Percentiles rank a stretch among this genome's conserved stretches.
These are phyloP conservation scores for Funneliformis mosseae DNA, from an alignment of 192 early-diverging fungal species.

Conservation along the genomic window DNA sequence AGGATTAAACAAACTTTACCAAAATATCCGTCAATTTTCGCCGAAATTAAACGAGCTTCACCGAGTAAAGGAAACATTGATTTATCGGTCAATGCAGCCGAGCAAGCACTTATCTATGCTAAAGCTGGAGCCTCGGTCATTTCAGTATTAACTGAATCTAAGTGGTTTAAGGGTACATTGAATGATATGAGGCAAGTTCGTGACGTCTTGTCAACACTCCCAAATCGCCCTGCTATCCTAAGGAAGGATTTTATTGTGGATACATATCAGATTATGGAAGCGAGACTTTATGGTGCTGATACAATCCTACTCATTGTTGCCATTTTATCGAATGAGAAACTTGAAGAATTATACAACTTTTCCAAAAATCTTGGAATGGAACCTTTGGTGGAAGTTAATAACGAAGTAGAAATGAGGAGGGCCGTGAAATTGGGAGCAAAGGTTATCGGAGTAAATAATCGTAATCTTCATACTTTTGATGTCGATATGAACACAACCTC, in stretches of 20 bases:
- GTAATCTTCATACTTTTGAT: constrained; percentile 95
- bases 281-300: constrained; percentile 93
- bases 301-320: constrained; percentile 96
- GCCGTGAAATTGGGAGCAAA: constrained; percentile 81
- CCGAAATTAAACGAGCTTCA: constrained; percentile 98
- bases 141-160: constrained; percentile 97
- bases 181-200: constrained; percentile 93
- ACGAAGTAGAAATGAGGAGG: constrained; percentile 81
- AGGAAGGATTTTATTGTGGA: constrained; percentile 98
- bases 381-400: constrained; percentile 98
- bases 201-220: constrained; percentile 57
- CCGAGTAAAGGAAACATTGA: constrained; percentile 95
- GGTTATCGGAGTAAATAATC: constrained; percentile 98
- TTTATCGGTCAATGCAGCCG: constrained; percentile 78
- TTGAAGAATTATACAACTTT: constrained; percentile 72
- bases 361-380: constrained; percentile 88
- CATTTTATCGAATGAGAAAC: constrained; percentile 74
- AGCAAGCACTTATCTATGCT: constrained; percentile 86
- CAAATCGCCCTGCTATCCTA: constrained; percentile 87
- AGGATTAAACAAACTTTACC: constrained; percentile 63
- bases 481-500: constrained; percentile 90
- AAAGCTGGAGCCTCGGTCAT: constrained; percentile 89
- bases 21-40: constrained; percentile 74
- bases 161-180: constrained; percentile 96
- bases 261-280: constrained; percentile 95